Evolutionary conservation across 192 early-diverging fungal genomes (phyloP).

Genomic region (Gonapodya sp.): DNA sequence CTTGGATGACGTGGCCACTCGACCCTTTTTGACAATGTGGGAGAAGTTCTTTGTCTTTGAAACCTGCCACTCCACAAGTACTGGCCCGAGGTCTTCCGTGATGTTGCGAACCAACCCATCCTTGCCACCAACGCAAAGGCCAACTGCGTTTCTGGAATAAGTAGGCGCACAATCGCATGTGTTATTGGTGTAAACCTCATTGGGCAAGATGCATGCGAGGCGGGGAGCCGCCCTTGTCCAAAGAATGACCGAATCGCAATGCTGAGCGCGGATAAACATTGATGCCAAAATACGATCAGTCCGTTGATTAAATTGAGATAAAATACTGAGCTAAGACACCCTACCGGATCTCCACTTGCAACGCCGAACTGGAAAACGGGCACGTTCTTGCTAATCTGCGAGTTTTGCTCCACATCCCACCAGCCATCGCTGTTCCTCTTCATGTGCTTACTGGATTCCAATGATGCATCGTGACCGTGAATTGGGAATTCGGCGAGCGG

Average conservation of each 20-base stretch:
- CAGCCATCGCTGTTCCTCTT: too few relatives aligned
- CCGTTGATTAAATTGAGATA: background rate
- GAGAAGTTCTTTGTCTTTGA: background rate
- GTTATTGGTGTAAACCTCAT: background rate
- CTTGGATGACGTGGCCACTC: background rate
- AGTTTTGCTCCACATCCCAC: background rate
- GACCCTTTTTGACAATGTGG: background rate
- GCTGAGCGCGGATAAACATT: background rate
- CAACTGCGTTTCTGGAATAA: background rate
- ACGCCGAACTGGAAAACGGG: background rate
- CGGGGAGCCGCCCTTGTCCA: background rate
- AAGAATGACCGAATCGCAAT: background rate
- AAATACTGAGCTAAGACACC: background rate
- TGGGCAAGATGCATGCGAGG: background rate
- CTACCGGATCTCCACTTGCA: background rate
- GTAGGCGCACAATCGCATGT: background rate
- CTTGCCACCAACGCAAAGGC: background rate
- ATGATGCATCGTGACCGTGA: background rate
- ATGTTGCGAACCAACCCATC: background rate
- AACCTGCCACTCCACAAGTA: background rate
- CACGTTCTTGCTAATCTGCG: background rate
- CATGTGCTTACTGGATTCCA: too few relatives aligned
- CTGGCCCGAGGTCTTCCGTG: background rate
- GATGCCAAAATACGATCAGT: background rate
- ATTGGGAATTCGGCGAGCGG: background rate